phyloP scores from a whole-genome alignment of 2,329 filamentous ascomycete species.

The Cucurbitaria berberidis region DNA sequence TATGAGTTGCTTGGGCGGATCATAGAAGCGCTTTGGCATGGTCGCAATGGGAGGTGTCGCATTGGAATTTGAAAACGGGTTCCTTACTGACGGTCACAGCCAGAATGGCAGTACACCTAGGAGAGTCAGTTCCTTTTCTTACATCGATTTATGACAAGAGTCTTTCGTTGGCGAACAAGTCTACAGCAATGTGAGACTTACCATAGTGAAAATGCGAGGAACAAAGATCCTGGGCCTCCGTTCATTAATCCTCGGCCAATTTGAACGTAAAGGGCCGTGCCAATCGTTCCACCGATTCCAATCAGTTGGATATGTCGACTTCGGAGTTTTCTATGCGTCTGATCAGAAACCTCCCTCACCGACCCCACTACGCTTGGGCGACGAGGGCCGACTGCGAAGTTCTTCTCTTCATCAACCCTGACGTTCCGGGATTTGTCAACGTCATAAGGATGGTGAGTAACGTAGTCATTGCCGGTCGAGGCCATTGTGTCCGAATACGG shows the following conservation, averaged over 20 bases:
- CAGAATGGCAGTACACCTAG: constrained; percentile 52
- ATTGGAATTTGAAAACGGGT: constrained; percentile 20
- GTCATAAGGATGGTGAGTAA: constrained; percentile 17
- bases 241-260: constrained; percentile 55
- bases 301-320: constrained; percentile 57
- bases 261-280: constrained; percentile 56
- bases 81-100: constrained; percentile 50
- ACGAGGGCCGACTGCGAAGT: constrained; percentile 28
- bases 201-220: constrained; percentile 56
- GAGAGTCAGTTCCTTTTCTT: constrained; percentile 9
- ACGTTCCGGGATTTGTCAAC: constrained; percentile 16
- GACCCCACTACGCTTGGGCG: constrained; percentile 34
- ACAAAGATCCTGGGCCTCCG: constrained; percentile 55
- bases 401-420: constrained; percentile 37
- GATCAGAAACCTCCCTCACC: constrained; percentile 42
- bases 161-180: neutral
- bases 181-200: constrained; percentile 23
- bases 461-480: constrained; percentile 43
- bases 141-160: neutral
- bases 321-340: constrained; percentile 54
- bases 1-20: constrained; percentile 16
- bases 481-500: constrained; percentile 34
- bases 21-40: constrained; percentile 19
- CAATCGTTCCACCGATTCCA: constrained; percentile 55
- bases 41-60: constrained; percentile 32